Conservation (phyloP, 139 green algal genomes). For the Tetraselmis chui region DNA sequence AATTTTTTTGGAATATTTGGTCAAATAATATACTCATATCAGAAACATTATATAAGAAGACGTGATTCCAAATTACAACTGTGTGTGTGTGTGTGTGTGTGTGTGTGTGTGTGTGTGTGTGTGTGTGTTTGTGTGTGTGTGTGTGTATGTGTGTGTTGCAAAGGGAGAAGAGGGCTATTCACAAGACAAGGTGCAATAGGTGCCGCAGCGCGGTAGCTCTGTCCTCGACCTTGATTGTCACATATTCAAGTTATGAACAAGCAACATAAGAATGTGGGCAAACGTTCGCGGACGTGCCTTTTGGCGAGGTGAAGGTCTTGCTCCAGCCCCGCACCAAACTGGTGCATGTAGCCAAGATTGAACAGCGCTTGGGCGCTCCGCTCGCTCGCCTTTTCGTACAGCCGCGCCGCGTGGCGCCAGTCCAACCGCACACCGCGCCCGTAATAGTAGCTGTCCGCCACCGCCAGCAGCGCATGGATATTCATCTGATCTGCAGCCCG, state of each 20-base stretch:
- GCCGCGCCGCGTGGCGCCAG: conserved; percentile 15
- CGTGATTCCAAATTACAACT: too few species aligned
- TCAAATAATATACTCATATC: too few species aligned
- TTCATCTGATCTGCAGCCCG: conserved; percentile 64
- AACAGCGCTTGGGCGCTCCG: conserved; percentile 75
- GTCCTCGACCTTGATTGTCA: background rate
- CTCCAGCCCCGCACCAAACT: conserved; percentile 77
- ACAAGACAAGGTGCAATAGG: too few species aligned
- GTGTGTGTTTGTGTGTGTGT: too few species aligned
- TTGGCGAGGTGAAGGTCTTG: conserved; percentile 36
- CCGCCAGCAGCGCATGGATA: conserved; percentile 53
- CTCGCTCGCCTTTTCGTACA: conserved; percentile 17
- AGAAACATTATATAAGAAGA: too few species aligned
- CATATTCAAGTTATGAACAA: background rate
- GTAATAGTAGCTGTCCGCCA: conserved; percentile 86
- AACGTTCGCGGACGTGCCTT: too few species aligned
- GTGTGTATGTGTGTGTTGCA: too few species aligned
- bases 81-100: too few species aligned
- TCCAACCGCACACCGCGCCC: conserved; percentile 49
- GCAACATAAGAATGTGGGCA: too few species aligned
- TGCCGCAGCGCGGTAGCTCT: background rate
- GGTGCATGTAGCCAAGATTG: conserved; percentile 91
- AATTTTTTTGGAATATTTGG: too few species aligned
- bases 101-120: conserved; percentile 5
- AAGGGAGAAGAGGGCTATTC: background rate